Conservation (phyloP, 306 rosid genomes). For the Quercus gilva region DNA sequence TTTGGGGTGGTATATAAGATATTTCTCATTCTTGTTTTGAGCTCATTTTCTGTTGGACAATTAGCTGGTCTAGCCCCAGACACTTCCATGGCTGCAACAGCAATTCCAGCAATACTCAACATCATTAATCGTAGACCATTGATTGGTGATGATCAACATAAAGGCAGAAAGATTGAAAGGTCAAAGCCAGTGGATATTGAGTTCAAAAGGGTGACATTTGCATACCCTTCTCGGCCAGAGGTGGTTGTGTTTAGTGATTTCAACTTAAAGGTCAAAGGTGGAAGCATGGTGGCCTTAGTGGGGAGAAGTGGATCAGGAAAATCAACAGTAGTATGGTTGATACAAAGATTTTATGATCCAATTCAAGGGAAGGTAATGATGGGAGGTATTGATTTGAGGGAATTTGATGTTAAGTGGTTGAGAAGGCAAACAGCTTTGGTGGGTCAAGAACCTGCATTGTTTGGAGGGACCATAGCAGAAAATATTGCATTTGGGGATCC, state of each 20-base stretch:
- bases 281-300: conserved; percentile 75
- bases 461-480: conserved; percentile 77
- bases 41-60: conserved; percentile 93
- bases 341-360: conserved; percentile 92
- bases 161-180: conserved; percentile 42
- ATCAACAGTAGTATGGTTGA: conserved; percentile 83
- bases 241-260: conserved; percentile 66
- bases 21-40: conserved; percentile 89
- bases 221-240: conserved; percentile 84
- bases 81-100: conserved; percentile 64
- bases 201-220: conserved; percentile 76
- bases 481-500: conserved; percentile 80
- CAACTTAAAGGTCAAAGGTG: conserved; percentile 57
- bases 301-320: conserved; percentile 94
- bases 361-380: conserved; percentile 69
- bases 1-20: conserved; percentile 67
- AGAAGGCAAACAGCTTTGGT: conserved; percentile 84
- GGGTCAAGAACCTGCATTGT: conserved; percentile 86
- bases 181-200: conserved; percentile 54
- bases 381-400: conserved; percentile 74
- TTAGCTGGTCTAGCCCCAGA: conserved; percentile 91
- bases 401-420: conserved; percentile 73
- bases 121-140: conserved; percentile 65
- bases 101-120: conserved; percentile 68
- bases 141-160: conserved; percentile 34